phyloP scores from a whole-genome alignment of 306 rosid genomes.

The Lathyrus tuberosus region DNA sequence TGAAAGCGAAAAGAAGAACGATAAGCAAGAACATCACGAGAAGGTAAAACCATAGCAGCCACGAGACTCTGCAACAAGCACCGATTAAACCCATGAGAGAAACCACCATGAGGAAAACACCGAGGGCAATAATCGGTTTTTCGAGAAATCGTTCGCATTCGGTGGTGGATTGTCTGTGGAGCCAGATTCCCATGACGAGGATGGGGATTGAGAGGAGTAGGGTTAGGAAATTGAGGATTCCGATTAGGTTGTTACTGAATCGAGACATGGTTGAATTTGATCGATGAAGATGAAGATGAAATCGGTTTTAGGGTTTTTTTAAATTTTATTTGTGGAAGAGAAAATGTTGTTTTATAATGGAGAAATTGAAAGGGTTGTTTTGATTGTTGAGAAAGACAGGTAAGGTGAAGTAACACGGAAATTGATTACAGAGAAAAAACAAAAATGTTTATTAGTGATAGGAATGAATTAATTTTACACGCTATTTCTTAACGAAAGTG shows the following conservation, averaged over 20 bases:
- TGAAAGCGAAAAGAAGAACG: constrained; percentile 56
- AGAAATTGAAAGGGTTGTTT: too few species aligned
- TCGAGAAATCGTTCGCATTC: constrained; percentile 71
- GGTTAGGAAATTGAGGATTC: constrained; percentile 63
- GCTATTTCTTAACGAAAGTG: too few species aligned
- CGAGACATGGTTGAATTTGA: too few species aligned
- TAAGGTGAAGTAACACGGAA: too few species aligned
- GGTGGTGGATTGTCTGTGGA: constrained; percentile 55
- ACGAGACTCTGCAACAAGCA: constrained; percentile 62
- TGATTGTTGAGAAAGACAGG: too few species aligned
- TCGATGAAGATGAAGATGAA: too few species aligned
- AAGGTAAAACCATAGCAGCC: constrained; percentile 82
- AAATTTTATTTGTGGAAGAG: too few species aligned
- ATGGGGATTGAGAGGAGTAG: constrained; percentile 76
- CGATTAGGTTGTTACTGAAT: constrained; percentile 65
- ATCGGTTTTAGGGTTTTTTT: too few species aligned
- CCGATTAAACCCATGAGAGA: constrained; percentile 79
- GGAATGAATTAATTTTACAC: too few species aligned
- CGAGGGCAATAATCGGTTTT: constrained; percentile 65
- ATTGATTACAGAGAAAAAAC: too few species aligned
- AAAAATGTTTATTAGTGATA: too few species aligned
- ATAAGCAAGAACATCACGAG: constrained; percentile 83
- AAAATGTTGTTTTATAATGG: too few species aligned
- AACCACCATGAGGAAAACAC: constrained; percentile 63
- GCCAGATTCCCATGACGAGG: constrained; percentile 61